Conservation (phyloP, 2,329 filamentous ascomycete genomes). For the Pseudonectria buxi region DNA sequence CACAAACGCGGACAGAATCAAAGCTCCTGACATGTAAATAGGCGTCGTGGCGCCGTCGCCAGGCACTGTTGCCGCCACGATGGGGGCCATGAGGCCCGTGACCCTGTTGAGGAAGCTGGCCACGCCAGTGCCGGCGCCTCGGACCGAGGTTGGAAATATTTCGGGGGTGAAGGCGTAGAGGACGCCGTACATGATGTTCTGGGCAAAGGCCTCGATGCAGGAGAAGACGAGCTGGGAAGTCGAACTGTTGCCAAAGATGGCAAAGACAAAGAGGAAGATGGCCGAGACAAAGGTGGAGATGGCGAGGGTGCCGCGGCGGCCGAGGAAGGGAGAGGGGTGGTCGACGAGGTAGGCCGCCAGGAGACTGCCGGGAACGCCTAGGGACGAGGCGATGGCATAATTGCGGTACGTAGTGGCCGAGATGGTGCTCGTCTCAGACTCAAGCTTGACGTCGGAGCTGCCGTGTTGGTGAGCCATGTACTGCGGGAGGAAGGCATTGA, state of each 20-base stretch:
- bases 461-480: slow-evolving; percentile 59
- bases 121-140: slow-evolving; percentile 67
- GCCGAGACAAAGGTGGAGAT: slow-evolving; percentile 61
- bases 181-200: slow-evolving; percentile 73
- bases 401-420: slow-evolving; percentile 61
- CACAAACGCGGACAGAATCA: slow-evolving; percentile 54
- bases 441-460: slow-evolving; percentile 20
- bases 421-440: slow-evolving; percentile 30
- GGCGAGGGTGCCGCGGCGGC: slow-evolving; percentile 67
- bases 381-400: slow-evolving; percentile 72
- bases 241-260: slow-evolving; percentile 50
- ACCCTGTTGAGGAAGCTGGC: slow-evolving; percentile 64
- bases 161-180: slow-evolving; percentile 73
- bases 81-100: slow-evolving; percentile 60
- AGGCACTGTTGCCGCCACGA: slow-evolving; percentile 56
- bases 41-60: slow-evolving; percentile 51
- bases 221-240: slow-evolving; percentile 57
- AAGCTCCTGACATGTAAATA: slow-evolving; percentile 48
- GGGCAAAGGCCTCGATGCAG: slow-evolving; percentile 63
- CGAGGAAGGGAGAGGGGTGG: slow-evolving; percentile 53
- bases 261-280: slow-evolving; percentile 62
- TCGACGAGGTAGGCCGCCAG: slow-evolving; percentile 68
- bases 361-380: slow-evolving; percentile 70
- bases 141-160: slow-evolving; percentile 65
- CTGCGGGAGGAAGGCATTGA: slow-evolving; percentile 85